Conservation (phyloP, 352 stramenopile species). For the Globisporangium yorkense region DNA sequence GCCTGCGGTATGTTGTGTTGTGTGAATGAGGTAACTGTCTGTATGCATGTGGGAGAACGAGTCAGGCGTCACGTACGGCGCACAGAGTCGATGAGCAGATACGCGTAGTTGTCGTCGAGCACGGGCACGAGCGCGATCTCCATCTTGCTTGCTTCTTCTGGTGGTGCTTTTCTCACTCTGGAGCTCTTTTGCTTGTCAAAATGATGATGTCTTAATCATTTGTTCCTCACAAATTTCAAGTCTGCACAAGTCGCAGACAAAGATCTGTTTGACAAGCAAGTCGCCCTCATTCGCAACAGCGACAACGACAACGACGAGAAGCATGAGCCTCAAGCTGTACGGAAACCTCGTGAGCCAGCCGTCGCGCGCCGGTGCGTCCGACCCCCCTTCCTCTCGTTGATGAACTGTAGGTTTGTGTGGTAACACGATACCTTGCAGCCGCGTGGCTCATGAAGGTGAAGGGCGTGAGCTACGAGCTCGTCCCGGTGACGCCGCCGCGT, state of each 20-base stretch:
- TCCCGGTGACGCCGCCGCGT: slow-evolving; percentile 25
- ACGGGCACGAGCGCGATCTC: slow-evolving; percentile 78
- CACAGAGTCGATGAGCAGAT: slow-evolving; percentile 71
- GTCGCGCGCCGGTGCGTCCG: slow-evolving; percentile 35
- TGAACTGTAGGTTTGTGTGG: background rate
- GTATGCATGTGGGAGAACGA: background rate
- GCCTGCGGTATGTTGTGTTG: slow-evolving; percentile 12
- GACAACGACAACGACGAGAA: background rate
- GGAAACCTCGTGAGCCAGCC: slow-evolving; percentile 57
- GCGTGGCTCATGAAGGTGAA: slow-evolving; percentile 48
- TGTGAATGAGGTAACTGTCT: no score
- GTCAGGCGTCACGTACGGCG: slow-evolving; percentile 19
- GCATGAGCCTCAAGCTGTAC: slow-evolving; percentile 47
- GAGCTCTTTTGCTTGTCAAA: background rate
- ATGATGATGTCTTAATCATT: background rate
- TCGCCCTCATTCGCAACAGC: background rate
- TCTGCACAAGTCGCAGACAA: background rate
- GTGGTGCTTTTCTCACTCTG: background rate
- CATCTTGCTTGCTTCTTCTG: slow-evolving; percentile 26
- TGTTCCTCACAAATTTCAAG: background rate
- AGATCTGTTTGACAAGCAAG: background rate
- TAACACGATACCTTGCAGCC: slow-evolving; percentile 6
- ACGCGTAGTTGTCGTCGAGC: slow-evolving; percentile 91
- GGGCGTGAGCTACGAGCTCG: slow-evolving; percentile 31
- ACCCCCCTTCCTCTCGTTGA: background rate